Base-by-base conservation (phyloP, 202 grass and related monocot genomes). In the Schoenoplectus triqueter region DNA sequence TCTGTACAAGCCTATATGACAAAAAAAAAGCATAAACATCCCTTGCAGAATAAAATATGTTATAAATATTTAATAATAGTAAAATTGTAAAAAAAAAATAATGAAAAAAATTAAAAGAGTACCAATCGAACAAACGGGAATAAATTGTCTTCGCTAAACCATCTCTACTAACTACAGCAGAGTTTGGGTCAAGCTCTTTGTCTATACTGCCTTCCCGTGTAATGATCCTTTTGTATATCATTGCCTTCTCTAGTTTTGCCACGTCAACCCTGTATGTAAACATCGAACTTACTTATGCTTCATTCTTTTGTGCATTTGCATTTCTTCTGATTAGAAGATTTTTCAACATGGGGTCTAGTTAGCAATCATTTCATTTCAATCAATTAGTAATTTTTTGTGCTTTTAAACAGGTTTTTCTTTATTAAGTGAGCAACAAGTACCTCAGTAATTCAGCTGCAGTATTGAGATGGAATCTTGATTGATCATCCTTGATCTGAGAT, bases 41-140 rank as follows among this genome's bases (percentile, higher is more conserved):
- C 10, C 66, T 72, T 73, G 55, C 49, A 44, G 14, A 15, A 78
- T 41, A 78, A 1, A 78, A 57, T 78, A 78, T 42, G 54, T 44
- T 60, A 78, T 40, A 60, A 78, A 42, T 56, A 56, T 56, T 41
- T 31, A 40, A 14, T 77, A 77, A 77, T 3, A 5, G 11, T 73
- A 55, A 74, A 21, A 31, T 75, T 52, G 19, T 5, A 54, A 54
- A 75, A 54, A 75, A 75, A 17, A 73, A 54, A 75, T 55, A 75
- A 75, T 13, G 17, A n/a, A 39, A 50, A 50, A 31, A 61, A 17
- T n/a, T 8, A 73, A 80, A 66, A 15, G 8, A 46, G 79, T 93
- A 98, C 95, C 95, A 98, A 87, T 98, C 95, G 90, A 98, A 98
- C 66, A 98, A 84, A 66, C 91, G 88, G 80, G 90, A 95, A 70